Conservation (phyloP, 257 asterid species). For the Primulina eburnea region DNA sequence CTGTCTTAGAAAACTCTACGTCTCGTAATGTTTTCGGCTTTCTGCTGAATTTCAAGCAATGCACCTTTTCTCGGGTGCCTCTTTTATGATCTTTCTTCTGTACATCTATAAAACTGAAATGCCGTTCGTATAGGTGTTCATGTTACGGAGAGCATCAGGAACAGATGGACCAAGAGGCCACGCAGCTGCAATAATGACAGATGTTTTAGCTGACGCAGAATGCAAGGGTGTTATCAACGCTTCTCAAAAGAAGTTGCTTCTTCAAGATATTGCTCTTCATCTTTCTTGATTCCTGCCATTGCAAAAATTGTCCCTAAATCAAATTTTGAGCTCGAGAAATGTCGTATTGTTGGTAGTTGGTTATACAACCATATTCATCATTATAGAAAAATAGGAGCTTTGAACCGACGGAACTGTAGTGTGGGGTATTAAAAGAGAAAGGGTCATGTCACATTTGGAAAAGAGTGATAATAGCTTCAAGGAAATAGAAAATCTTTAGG, state of each 20-base stretch:
- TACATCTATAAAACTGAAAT: background rate
- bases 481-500: too few species aligned
- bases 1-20: background rate
- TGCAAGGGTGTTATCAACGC: conserved; percentile 65
- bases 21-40: background rate
- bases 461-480: too few species aligned
- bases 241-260: conserved; percentile 73
- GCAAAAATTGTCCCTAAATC: background rate
- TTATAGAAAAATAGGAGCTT: too few species aligned
- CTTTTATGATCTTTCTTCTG: background rate
- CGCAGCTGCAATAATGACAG: conserved; percentile 83
- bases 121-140: conserved; percentile 46
- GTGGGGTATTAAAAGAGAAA: too few species aligned
- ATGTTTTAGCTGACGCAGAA: conserved; percentile 76
- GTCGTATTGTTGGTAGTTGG: too few species aligned
- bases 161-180: conserved; percentile 70
- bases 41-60: background rate
- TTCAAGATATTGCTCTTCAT: conserved; percentile 73
- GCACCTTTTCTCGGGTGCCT: background rate
- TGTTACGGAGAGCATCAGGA: conserved; percentile 71
- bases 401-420: too few species aligned
- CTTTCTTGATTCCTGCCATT: conserved; percentile 45
- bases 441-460: too few species aligned
- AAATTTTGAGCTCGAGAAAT: background rate
- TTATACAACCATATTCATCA: too few species aligned